A percentile compares a stretch with the other conserved stretches of the same genome.
phyloP scores from a whole-genome alignment of 83 land plant genomes.

The Thuja plicata region DNA sequence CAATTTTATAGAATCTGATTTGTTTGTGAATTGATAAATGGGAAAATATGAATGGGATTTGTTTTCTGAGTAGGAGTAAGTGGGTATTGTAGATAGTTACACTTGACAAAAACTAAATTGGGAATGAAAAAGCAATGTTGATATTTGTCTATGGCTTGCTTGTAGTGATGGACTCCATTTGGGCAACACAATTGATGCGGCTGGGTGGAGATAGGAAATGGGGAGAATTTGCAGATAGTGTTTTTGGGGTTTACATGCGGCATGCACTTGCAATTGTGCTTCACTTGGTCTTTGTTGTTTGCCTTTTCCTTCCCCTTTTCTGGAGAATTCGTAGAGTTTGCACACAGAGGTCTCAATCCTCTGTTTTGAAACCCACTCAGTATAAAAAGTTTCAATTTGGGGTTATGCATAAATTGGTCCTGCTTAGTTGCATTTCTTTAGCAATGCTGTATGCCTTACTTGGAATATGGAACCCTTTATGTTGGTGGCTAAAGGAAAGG shows the following conservation, averaged over 20 bases:
- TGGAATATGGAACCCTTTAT: not conserved
- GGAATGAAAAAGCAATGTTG: not conserved
- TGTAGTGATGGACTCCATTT: not conserved
- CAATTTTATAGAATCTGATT: no score
- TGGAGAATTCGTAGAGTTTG: not conserved
- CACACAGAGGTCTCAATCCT: not conserved
- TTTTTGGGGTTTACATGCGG: not conserved
- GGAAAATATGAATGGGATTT: not conserved
- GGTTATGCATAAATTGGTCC: not conserved
- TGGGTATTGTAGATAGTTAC: not conserved
- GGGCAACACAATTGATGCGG: not conserved
- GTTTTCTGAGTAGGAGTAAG: not conserved
- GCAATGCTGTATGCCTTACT: not conserved
- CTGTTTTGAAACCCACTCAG: not conserved
- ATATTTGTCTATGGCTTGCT: not conserved
- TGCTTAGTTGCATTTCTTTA: not conserved
- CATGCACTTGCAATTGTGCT: constrained; percentile 1
- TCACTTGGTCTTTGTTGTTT: not conserved
- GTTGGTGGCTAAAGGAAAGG: constrained; percentile 2
- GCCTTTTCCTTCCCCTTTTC: not conserved
- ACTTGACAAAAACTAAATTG: no score
- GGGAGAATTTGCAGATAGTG: not conserved
- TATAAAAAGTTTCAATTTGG: not conserved
- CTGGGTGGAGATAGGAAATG: not conserved
- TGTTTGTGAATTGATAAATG: not conserved